These are phyloP conservation scores for Rhododendron griersonianum DNA, from an alignment of 148 eudicot genomes.

Conservation along the genomic window DNA sequence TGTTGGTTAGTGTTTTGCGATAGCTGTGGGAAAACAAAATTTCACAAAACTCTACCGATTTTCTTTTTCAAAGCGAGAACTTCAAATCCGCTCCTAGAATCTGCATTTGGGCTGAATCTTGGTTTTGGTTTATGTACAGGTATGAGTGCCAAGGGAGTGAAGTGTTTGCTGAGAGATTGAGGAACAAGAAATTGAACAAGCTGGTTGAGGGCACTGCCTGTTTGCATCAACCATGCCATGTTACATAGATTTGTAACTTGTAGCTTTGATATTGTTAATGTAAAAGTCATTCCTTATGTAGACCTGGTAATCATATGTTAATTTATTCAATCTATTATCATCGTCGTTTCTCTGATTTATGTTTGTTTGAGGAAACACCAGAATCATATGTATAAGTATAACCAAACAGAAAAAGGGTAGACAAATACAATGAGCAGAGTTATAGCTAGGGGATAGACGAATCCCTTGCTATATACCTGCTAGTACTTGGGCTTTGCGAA, in stretches of 20 bases:
- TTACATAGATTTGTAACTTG: background rate
- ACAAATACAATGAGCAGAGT: too few relatives aligned
- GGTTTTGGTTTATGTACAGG: slow-evolving; percentile 14
- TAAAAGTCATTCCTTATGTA: background rate
- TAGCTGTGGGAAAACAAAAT: background rate
- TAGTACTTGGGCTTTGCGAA: too few relatives aligned
- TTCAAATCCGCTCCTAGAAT: background rate
- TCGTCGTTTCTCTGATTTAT: background rate
- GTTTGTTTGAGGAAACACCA: too few relatives aligned
- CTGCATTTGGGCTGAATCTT: slow-evolving; percentile 5
- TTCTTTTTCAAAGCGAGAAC: background rate
- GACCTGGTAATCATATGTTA: background rate
- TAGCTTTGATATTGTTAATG: background rate
- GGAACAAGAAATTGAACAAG: slow-evolving; percentile 35
- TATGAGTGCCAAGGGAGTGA: slow-evolving; percentile 30
- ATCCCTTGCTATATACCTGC: too few relatives aligned
- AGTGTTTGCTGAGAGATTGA: slow-evolving; percentile 28
- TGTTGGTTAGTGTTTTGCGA: background rate
- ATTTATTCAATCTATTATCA: background rate
- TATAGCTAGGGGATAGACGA: too few relatives aligned
- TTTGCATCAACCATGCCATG: slow-evolving; percentile 7
- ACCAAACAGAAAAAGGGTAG: too few relatives aligned
- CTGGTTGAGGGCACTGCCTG: slow-evolving; percentile 28
- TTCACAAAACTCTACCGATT: background rate
- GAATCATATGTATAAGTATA: too few relatives aligned